Evolutionary conservation across 2,329 filamentous ascomycete species (phyloP), one percentile per base, ranked within the genome.

Genomic region (Pseudohalonectria lignicola): DNA sequence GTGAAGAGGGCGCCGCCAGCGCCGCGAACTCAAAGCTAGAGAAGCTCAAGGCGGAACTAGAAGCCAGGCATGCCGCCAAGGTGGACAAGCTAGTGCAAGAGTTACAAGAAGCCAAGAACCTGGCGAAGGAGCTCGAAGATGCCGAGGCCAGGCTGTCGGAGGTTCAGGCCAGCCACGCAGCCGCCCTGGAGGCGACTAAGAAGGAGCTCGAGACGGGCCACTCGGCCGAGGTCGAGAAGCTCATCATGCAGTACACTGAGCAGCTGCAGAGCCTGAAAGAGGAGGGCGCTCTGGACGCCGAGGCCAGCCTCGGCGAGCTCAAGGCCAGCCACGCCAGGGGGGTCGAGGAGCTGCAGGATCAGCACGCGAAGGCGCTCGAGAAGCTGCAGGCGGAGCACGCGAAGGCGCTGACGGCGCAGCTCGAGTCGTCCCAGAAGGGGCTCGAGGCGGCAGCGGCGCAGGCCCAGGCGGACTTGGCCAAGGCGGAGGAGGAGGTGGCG

Each of bases 401-500:
- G 41, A 32, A 26, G 29, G 54, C 57, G 34, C 47, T 67, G 3
- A 63, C 68, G 43, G 64, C 65, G 39, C 44, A 57, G 35, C 58
- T 63, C 28, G 47, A 53, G 21, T 53, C 55, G 21, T 54, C 59
- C 41, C 58, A 62, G 37, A 44, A 49, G 1, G 54, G 60, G 15
- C 50, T 62, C 11, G 55, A 66, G 38, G 48, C 47, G 7, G 52
- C 65, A 18, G 48, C 64, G 20, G 50, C 47, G 2, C 46, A 55
- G 11, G 45, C 51, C 19, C 62, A 67, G 45, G 59, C 61, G 26
- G 57, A 63, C 16, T 55, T 73, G 13, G 55, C 52, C 37, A 66
- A 67, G 49, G 53, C 62, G 3, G 59, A 71, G 44, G 55, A 59
- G 20, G 73, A 77, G 46, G 52, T 63, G 23, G 62, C 66, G 44